Evolutionary conservation across 31 red algal species (phyloP).

Genomic region (Asparagopsis taxiformis): DNA sequence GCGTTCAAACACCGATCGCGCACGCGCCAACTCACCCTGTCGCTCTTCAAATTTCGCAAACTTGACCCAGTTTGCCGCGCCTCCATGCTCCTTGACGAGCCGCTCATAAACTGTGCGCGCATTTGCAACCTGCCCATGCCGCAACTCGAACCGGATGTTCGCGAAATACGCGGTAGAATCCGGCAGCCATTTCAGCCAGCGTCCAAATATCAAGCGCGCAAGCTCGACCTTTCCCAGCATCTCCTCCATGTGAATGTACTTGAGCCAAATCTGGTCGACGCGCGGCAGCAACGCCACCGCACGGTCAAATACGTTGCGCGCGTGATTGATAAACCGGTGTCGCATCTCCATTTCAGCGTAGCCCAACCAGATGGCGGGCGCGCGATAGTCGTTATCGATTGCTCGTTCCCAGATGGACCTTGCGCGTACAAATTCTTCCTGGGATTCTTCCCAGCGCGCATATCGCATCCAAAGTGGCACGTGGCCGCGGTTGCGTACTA

Average conservation of each 20-base stretch:
- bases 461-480: conserved; percentile 78
- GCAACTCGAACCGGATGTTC: conserved; percentile 80
- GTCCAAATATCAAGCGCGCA: conserved; percentile 53
- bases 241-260: conserved; percentile 94
- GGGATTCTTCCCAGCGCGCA: conserved; percentile 87
- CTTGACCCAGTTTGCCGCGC: conserved; percentile 43
- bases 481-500: conserved; percentile 67
- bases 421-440: conserved; percentile 69
- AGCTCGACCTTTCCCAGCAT: conserved; percentile 64
- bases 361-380: conserved; percentile 70
- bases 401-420: conserved; percentile 89
- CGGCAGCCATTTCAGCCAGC: conserved; percentile 93
- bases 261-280: conserved; percentile 79
- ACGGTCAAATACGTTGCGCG: conserved; percentile 89
- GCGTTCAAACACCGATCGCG: conserved; percentile 74
- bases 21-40: conserved; percentile 23
- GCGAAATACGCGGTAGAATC: conserved; percentile 63
- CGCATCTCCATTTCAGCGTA: conserved; percentile 97
- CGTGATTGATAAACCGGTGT: conserved; percentile 79
- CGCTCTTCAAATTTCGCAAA: conserved; percentile 82
- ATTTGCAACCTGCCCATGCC: conserved; percentile 38
- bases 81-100: conserved; percentile 43
- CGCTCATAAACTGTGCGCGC: conserved; percentile 69
- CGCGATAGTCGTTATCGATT: conserved; percentile 74
- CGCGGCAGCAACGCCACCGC: conserved; percentile 80